Evolutionary conservation across 768 basidiomycete species (phyloP), one percentile per base, ranked within the genome.

Genomic region (Lentinula raphanica): DNA sequence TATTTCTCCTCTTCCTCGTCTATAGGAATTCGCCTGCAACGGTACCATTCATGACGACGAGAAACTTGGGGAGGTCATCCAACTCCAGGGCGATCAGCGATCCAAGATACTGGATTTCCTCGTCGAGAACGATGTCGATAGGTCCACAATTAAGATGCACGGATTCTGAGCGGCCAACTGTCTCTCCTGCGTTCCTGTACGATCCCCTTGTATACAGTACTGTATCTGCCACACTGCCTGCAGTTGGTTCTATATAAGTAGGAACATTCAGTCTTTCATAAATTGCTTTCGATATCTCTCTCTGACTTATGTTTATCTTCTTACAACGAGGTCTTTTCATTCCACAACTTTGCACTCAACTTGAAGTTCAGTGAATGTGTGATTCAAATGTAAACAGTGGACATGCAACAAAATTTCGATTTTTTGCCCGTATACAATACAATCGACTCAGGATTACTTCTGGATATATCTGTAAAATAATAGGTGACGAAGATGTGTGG

Each of bases 81-180:
- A 99, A 76, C 87, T 99, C 63, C 97, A 98, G 72, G 97, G 97
- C 61, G 97, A 99, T 75, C 97, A 99, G 74, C 85, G 97, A 53
- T 73, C 80, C 69, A 94, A 95, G 81, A 96, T 98, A 63, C 84
- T 83, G 55, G 83, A 78, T 49, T 98, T 98, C 82, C 86, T 99
- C 64, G 77, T 80, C 60, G 87, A 90, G 67, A 87, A 92, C 63
- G 91, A 90, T 50, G 80, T 96, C 50, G 80, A 85, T 56, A 89
- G 82, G 76, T 69, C 74, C 64, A 87, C 83, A 56, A 90, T 94
- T 78, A 94, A 92, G 76, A 74, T 93, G 56, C 92, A 94, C 74
- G 92, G 92, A 60, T 93, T 93, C 84, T 94, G 74, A 83, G 65
- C 56, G 7, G 31, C n/a, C n/a, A n/a, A n/a, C n/a, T n/a, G n/a